These are phyloP conservation scores for Syzygium aqueum DNA, from an alignment of 345 rosid genomes.

Conservation along the genomic window DNA sequence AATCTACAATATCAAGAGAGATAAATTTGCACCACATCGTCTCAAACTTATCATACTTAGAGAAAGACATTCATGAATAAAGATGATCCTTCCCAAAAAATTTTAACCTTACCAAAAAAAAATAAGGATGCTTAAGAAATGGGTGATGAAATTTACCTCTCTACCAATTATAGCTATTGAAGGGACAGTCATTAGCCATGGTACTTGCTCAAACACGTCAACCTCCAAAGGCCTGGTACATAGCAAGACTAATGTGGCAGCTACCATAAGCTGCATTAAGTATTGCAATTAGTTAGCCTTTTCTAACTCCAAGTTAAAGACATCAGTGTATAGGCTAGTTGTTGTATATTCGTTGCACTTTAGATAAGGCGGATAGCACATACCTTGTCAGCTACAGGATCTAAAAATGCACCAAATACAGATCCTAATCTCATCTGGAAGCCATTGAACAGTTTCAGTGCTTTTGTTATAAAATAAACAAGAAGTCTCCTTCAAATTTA, in stretches of 20 bases:
- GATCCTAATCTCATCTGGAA: conserved; percentile 82
- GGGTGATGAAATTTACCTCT: conserved; percentile 45
- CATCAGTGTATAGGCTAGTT: background rate
- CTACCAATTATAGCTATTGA: conserved; percentile 87
- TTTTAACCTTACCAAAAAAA: no score
- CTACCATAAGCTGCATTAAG: conserved; percentile 88
- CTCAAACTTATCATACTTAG: background rate
- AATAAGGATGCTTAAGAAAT: background rate
- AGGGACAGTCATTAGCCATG: conserved; percentile 87
- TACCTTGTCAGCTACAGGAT: conserved; percentile 99
- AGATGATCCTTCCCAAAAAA: no score
- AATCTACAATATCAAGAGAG: background rate
- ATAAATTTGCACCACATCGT: background rate
- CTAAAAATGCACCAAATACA: conserved; percentile 97
- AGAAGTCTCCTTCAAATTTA: background rate
- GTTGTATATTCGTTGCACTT: background rate
- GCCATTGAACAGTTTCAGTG: background rate
- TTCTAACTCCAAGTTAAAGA: background rate
- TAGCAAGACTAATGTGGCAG: conserved; percentile 81
- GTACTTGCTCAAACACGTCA: conserved; percentile 41
- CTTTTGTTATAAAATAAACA: background rate
- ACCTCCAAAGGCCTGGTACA: conserved; percentile 70
- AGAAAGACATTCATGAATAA: background rate
- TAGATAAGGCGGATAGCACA: background rate
- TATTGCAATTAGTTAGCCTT: background rate